Conservation (phyloP, 768 basidiomycete genomes). For the Hygrocybe punicea region DNA sequence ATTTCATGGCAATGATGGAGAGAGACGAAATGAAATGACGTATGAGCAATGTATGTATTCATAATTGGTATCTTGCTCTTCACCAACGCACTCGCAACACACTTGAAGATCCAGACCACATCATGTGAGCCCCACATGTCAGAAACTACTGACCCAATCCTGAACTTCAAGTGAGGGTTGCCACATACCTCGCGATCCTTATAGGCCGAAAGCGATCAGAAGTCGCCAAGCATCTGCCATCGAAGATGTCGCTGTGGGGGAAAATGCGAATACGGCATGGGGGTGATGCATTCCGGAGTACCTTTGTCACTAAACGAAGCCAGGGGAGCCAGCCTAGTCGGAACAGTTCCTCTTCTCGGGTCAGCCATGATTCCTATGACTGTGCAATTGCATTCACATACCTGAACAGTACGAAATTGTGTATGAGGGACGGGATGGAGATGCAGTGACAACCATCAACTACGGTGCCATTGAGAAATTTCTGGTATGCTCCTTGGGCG, state of each 20-base stretch:
- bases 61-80: neutral
- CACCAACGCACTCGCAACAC: neutral
- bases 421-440: neutral
- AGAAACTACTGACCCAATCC: neutral
- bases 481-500: constrained; percentile 9
- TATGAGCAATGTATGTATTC: constrained; percentile 10
- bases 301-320: too few species aligned
- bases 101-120: constrained; percentile 15
- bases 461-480: constrained; percentile 18
- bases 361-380: too few species aligned
- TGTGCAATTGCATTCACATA: neutral
- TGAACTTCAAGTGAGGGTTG: too few species aligned
- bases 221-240: too few species aligned
- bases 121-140: constrained; percentile 19
- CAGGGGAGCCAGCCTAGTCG: too few species aligned
- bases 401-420: constrained; percentile 5
- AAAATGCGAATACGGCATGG: too few species aligned
- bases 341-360: too few species aligned
- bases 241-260: too few species aligned
- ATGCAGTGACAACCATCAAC: neutral
- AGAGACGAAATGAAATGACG: neutral
- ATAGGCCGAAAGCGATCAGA: neutral
- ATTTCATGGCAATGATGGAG: neutral
- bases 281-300: too few species aligned
- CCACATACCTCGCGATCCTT: constrained; percentile 15